Conservation (phyloP, 805 yeast genomes). For the Candida rishiriensis region DNA sequence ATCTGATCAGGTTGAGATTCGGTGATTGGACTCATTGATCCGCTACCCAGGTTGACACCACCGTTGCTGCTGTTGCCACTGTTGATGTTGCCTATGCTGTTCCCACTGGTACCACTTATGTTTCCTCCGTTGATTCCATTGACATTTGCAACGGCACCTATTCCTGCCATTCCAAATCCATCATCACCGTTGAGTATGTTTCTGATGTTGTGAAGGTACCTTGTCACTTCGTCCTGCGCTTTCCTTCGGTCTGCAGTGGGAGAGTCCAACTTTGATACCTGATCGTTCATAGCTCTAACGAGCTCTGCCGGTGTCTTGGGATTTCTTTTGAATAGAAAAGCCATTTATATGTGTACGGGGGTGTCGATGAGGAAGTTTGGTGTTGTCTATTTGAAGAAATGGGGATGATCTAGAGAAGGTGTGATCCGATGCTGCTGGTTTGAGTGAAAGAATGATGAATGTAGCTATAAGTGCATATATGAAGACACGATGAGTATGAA, state of each 20-base stretch:
- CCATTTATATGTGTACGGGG: constrained; percentile 42
- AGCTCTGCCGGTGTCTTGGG: constrained; percentile 89
- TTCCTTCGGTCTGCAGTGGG: constrained; percentile 34
- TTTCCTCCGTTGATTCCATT: background rate
- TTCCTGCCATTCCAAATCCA: constrained; percentile 49
- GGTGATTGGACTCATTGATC: background rate
- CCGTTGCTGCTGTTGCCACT: background rate
- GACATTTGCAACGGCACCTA: background rate
- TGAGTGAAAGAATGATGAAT: too few species aligned
- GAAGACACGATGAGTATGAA: too few species aligned
- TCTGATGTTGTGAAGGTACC: constrained; percentile 61
- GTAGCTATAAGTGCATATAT: too few species aligned
- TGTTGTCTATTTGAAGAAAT: too few species aligned
- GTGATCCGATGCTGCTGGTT: too few species aligned
- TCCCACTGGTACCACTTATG: background rate
- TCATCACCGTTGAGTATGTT: constrained; percentile 40
- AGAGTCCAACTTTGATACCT: constrained; percentile 55
- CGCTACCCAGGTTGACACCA: background rate
- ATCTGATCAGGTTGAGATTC: constrained; percentile 65
- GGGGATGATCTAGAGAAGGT: too few species aligned
- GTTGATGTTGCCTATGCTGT: background rate
- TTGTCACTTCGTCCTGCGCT: constrained; percentile 68
- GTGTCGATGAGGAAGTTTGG: too few species aligned
- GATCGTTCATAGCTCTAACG: constrained; percentile 71
- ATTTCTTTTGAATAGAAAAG: constrained; percentile 84